phyloP scores from a whole-genome alignment of 129 eudicot genomes.

The Logfia minima region DNA sequence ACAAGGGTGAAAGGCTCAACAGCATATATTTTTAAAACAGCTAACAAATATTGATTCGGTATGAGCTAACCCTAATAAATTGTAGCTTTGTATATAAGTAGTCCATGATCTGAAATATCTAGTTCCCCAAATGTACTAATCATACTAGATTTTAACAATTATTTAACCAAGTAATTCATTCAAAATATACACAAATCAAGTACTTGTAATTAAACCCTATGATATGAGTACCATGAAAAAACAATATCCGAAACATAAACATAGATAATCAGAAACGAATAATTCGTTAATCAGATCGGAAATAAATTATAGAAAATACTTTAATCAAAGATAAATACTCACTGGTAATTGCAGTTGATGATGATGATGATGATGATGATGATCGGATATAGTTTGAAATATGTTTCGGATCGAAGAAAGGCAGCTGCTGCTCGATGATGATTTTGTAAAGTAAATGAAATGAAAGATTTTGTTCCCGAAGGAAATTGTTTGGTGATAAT shows the following conservation, averaged over 20 bases:
- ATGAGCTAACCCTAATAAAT: not conserved
- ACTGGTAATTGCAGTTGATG: conserved; percentile 21
- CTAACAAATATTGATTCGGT: not conserved
- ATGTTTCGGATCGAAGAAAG: conserved; percentile 5
- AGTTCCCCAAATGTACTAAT: not conserved
- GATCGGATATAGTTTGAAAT: not conserved
- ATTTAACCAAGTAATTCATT: not conserved
- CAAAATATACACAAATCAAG: conserved; percentile 12
- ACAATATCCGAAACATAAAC: not conserved
- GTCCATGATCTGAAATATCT: not conserved
- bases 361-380: conserved; percentile 31
- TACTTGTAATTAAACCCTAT: conserved; percentile 8
- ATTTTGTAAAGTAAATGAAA: not conserved
- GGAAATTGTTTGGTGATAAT: not conserved
- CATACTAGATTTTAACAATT: conserved; percentile 15
- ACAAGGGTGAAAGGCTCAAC: not conserved
- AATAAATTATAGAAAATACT: not conserved
- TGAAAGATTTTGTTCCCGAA: not conserved
- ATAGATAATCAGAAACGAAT: not conserved
- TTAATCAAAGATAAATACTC: conserved; percentile 19
- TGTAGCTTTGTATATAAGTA: not conserved
- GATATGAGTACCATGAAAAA: not conserved
- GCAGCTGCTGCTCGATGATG: not conserved
- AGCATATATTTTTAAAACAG: not conserved
- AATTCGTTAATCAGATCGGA: conserved; percentile 15